Conservation (phyloP, 2,329 filamentous ascomycete genomes). For the Colletotrichum tabaci region DNA sequence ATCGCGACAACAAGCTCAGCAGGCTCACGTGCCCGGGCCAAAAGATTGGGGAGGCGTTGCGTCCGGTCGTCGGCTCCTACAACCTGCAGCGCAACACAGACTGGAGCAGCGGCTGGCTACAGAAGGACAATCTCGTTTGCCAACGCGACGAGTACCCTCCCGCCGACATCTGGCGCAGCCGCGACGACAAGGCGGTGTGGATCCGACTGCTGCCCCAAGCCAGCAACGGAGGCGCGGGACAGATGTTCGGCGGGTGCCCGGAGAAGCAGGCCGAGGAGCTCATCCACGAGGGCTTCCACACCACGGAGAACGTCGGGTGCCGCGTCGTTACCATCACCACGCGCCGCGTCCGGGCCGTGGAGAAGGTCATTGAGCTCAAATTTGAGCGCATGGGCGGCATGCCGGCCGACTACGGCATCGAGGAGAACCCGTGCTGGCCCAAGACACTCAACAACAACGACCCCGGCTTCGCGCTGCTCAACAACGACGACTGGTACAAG, state of each 20-base stretch:
- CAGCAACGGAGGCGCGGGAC: slow-evolving; percentile 7
- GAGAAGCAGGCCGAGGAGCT: slow-evolving; percentile 1
- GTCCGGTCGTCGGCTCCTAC: slow-evolving; percentile 13
- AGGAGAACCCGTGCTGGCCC: slow-evolving; percentile 12
- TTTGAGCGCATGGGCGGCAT: slow-evolving; percentile 17
- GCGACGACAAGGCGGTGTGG: slow-evolving; percentile 5
- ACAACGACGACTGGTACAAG: slow-evolving; percentile 13
- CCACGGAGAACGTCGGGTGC: slow-evolving; percentile 6
- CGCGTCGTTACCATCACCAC: slow-evolving; percentile 5
- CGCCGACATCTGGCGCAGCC: slow-evolving; percentile 30
- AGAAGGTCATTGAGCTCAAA: slow-evolving; percentile 15
- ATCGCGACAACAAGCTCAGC: slow-evolving; percentile 3
- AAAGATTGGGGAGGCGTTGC: slow-evolving; percentile 13
- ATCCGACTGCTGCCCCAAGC: slow-evolving; percentile 11
- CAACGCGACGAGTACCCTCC: slow-evolving; percentile 34
- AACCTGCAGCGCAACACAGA: slow-evolving; percentile 13
- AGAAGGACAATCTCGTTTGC: slow-evolving; percentile 9
- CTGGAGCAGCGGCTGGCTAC: slow-evolving; percentile 29
- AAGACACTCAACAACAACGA: slow-evolving; percentile 9
- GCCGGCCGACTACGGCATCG: slow-evolving; percentile 10
- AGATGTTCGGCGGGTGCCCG: slow-evolving; percentile 8
- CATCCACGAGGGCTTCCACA: slow-evolving; percentile 5
- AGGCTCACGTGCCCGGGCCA: slow-evolving; percentile 18
- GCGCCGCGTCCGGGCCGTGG: slow-evolving; percentile 5
- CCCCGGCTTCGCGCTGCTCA: slow-evolving; percentile 8